phyloP scores from a whole-genome alignment of 2,329 filamentous ascomycete genomes.

The Chalaropsis ovoidea region DNA sequence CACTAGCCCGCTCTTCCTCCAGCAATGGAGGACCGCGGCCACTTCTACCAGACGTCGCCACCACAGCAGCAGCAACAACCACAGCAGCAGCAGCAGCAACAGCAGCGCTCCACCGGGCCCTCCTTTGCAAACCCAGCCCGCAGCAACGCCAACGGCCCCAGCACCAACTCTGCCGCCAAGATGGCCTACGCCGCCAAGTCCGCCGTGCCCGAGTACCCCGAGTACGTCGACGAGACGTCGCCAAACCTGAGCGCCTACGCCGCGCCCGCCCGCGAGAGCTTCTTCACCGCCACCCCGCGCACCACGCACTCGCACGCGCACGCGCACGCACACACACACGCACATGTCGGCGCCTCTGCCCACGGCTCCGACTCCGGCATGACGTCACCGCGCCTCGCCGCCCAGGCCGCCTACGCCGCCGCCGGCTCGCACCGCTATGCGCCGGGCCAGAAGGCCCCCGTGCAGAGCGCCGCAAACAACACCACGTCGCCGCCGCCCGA shows the following conservation, averaged over 20 bases:
- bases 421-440: not conserved
- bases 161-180: not conserved
- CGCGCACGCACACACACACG: constrained; percentile 16
- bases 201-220: not conserved
- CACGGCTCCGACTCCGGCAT: not conserved
- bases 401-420: not conserved
- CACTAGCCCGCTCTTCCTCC: not conserved
- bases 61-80: not conserved
- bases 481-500: constrained; percentile 14
- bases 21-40: constrained; percentile 16
- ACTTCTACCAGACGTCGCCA: constrained; percentile 32
- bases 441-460: not conserved
- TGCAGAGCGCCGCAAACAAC: not conserved
- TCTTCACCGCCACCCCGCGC: not conserved
- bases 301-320: constrained; percentile 17
- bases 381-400: not conserved
- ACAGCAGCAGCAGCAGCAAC: not conserved
- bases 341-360: constrained; percentile 5
- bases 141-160: constrained; percentile 35
- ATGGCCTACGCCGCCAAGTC: constrained; percentile 5
- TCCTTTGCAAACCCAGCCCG: constrained; percentile 42
- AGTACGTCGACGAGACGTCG: not conserved
- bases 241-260: not conserved
- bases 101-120: constrained; percentile 36
- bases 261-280: not conserved